Base-by-base conservation (phyloP, 2,329 filamentous ascomycete genomes). In the Madurella fahalii region DNA sequence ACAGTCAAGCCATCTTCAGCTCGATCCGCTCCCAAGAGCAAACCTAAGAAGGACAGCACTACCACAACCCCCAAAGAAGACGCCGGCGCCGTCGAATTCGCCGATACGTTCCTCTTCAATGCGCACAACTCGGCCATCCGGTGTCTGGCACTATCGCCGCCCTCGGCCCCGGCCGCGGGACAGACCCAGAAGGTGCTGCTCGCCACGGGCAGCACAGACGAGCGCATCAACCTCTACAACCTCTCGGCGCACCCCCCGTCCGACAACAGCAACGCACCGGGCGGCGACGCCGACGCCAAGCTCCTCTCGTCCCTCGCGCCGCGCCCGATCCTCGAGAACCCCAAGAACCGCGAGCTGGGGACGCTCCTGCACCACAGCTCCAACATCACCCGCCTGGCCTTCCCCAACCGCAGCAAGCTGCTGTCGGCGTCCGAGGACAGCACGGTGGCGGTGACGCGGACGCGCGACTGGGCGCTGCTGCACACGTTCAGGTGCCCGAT, bases 41-140 rank as follows among this genome's bases (percentile, higher is more conserved):
- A 32, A 48, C 61, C 32, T 60, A 67, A 50, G 54, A 64, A 50
- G 48, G 58, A 52, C 64, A 15, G 32, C 25, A 17, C 41, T 32
- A 20, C 49, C 9, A 40, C 43, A 17, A 17, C 57, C 8, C 17
- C 40, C 44, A 39, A 69, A 41, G 61, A 69, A 51, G 67, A 77
- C 34, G 34, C 4, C 9, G 13, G 13, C 4, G n/a, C 40, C 15
- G 77, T 85, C 52, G 78, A 85, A 49, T 97, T 96, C 68, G 83
- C 89, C 61, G 93, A 97, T 71, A 93, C 89, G 0, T 99, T 99
- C 71, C 82, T 99, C 54, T 96, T 99, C 81, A 90, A 92, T 67
- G 92, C 94, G 13, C 94, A 99, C 73, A 81, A 84, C 53, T 95
- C 92, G 12, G 87, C 94, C 4, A 90, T 99, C 68, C 87, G 91